phyloP scores from a whole-genome alignment of 2,329 filamentous ascomycete species.

The Neonectria coccinea region DNA sequence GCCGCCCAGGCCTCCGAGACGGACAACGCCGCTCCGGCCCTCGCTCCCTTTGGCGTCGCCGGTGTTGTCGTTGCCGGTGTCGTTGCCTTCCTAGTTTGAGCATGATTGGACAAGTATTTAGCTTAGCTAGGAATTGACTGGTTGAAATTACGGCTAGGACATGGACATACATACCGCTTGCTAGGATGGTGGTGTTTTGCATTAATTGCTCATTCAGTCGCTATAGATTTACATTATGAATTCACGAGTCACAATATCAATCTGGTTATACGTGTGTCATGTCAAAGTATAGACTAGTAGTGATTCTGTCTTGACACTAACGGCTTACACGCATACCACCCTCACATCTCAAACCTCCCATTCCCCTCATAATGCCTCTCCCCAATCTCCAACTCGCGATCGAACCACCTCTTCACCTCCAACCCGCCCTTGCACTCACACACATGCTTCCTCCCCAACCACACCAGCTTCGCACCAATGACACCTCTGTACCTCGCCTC shows the following conservation, averaged over 20 bases:
- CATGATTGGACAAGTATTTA: no score
- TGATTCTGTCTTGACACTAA: no score
- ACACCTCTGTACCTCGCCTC: background rate
- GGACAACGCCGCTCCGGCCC: slow-evolving; percentile 33
- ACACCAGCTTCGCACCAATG: background rate
- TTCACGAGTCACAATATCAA: background rate
- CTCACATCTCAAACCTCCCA: slow-evolving; percentile 1
- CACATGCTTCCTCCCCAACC: background rate
- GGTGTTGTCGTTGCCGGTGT: slow-evolving; percentile 36
- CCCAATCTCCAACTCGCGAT: slow-evolving; percentile 16
- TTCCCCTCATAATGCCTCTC: slow-evolving; percentile 13
- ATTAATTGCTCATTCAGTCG: background rate
- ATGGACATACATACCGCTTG: background rate
- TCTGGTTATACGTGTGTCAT: background rate
- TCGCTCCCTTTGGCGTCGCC: slow-evolving; percentile 33
- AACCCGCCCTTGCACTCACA: slow-evolving; percentile 1
- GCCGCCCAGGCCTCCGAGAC: slow-evolving; percentile 29
- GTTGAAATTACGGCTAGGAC: background rate
- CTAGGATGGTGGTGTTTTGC: background rate
- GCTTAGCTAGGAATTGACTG: no score
- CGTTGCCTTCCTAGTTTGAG: slow-evolving; percentile 38
- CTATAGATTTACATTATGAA: background rate
- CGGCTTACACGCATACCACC: background rate
- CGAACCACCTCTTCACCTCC: slow-evolving; percentile 13
- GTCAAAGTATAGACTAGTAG: background rate